Base-by-base conservation (phyloP, 129 eudicot genomes). In the Lonicera japonica region DNA sequence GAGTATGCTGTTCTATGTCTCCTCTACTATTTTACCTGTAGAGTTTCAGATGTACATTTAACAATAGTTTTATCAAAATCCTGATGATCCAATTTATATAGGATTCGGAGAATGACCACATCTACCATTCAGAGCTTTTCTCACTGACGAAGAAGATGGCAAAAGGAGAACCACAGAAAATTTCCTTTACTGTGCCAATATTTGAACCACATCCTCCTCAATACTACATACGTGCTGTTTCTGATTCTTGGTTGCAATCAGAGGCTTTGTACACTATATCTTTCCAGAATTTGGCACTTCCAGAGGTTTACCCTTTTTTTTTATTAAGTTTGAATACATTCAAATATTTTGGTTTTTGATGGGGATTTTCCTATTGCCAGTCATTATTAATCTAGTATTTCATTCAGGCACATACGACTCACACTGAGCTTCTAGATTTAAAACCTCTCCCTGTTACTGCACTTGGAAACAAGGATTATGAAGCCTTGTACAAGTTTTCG, bases 201-300 rank as follows among this genome's bases (percentile, higher is more conserved):
- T 92, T 92, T 70, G 99, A 92, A 77, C 99, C 99, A 69, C 99
- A 92, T 75, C 99, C 99, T 63, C 89, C 99, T 60, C 99, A 92
- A 68, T 92, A 92, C 72, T 82, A 82, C 65, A 92, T 92, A 56
- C 96, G 96, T 76, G 96, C 99, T 46, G 83, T 92, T 69, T 92
- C 99, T 20, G 99, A 92, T 67, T 88, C 89, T 17, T 92, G 99
- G 99, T 45, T 92, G 81, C 96, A 87, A 46, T 72, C 96, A 16
- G 99, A 92, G 73, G 85, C 99, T 38, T 85, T 87, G 70, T 92
- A 85, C 69, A 77, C 95, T 12, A 81, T 92, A 76, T 87, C 99
- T 12, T 79, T 92, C 63, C 84, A 92, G 61, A 92, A 88, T 71
- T 83, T 92, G 63, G 88, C 91, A 11, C 80, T 92, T 39, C 99